Percentiles rank a stretch among this genome's conserved stretches.
phyloP scores from a whole-genome alignment of 1,284 basidiomycete species.

The Gymnopus androsaceus region DNA sequence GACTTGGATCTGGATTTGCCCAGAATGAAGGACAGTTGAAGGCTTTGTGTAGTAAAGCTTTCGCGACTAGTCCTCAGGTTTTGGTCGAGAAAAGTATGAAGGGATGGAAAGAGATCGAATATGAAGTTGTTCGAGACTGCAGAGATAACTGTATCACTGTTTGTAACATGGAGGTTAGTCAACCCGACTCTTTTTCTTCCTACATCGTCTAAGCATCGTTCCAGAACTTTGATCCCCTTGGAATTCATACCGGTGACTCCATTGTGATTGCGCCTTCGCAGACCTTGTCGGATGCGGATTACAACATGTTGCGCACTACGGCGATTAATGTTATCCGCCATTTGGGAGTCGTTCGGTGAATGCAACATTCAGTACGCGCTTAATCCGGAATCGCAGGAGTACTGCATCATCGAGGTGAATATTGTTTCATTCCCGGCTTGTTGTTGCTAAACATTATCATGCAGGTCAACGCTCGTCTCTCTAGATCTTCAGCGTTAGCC shows the following conservation, averaged over 20 bases:
- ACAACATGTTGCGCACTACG: conserved; percentile 98
- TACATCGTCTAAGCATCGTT: not conserved
- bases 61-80: conserved; percentile 96
- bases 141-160: conserved; percentile 98
- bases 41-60: conserved; percentile 89
- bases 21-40: conserved; percentile 86
- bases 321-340: conserved; percentile 98
- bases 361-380: conserved; percentile 99
- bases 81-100: conserved; percentile 99
- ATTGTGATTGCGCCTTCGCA: conserved; percentile 98
- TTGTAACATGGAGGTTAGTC: conserved; percentile 97
- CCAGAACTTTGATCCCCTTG: conserved; percentile 97
- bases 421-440: conserved; percentile 5
- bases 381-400: conserved; percentile 93
- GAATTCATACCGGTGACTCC: conserved; percentile 99
- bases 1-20: conserved; percentile 94
- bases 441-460: not conserved
- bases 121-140: conserved; percentile 98
- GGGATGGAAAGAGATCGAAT: conserved; percentile 99
- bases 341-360: conserved; percentile 95
- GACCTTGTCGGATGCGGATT: conserved; percentile 95
- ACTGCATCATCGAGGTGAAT: conserved; percentile 94
- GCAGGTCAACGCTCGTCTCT: conserved; percentile 97
- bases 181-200: conserved; percentile 14
- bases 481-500: conserved; percentile 95